These are phyloP conservation scores for Hygrophila difformis DNA, from an alignment of 257 asterid genomes.

Conservation along the genomic window DNA sequence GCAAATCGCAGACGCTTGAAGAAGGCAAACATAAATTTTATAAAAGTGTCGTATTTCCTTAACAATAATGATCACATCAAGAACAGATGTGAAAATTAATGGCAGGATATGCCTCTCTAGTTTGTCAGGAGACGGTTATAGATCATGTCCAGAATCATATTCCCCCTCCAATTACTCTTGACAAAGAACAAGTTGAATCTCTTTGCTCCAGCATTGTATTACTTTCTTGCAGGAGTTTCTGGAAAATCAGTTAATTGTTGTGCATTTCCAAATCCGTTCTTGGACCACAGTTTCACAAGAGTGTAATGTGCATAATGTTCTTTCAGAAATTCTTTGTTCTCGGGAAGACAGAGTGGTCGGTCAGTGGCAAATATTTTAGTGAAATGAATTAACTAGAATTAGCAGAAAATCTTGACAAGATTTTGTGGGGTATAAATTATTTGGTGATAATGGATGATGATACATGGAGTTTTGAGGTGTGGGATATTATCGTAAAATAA, in stretches of 20 bases:
- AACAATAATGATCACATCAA: no score
- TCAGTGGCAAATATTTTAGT: neutral
- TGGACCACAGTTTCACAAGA: conserved; percentile 2
- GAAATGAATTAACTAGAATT: neutral
- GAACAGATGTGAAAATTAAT: no score
- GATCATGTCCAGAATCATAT: neutral
- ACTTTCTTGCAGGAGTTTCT: conserved; percentile 3
- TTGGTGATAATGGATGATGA: neutral
- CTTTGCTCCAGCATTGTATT: neutral
- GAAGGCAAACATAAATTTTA: no score
- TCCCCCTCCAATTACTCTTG: neutral
- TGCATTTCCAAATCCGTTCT: neutral
- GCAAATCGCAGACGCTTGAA: no score
- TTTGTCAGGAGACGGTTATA: neutral
- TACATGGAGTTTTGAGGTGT: neutral
- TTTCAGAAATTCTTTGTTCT: neutral
- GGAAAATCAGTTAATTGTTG: neutral
- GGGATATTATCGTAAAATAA: neutral
- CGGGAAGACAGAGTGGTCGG: neutral
- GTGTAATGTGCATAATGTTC: neutral
- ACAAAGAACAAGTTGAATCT: neutral
- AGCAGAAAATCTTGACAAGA: neutral
- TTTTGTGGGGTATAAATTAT: neutral
- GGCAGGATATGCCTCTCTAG: neutral
- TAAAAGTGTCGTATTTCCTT: no score